Conservation (phyloP, 345 rosid species). For the Eucalyptus coolabah region DNA sequence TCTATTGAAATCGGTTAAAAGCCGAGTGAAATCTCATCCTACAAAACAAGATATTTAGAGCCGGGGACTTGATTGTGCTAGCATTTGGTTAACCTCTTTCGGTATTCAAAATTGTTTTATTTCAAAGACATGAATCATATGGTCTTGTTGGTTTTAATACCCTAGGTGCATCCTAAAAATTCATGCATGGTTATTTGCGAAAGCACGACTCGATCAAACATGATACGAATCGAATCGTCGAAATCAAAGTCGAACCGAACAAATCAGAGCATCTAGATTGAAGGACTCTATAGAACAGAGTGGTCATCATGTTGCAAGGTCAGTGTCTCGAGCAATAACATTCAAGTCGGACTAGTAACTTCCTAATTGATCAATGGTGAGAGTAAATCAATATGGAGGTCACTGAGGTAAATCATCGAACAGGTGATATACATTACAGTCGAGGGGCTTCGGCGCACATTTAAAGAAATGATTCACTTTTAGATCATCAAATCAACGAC, state of each 20-base stretch:
- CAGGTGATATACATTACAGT: neutral
- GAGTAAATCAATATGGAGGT: neutral
- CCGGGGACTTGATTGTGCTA: neutral
- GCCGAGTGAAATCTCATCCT: neutral
- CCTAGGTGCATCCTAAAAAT: neutral
- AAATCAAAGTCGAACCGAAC: no score
- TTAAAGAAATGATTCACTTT: neutral
- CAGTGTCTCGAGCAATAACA: neutral
- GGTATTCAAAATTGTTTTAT: no score
- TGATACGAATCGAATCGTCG: fast-evolving
- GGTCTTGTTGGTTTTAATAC: neutral
- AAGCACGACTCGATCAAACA: neutral
- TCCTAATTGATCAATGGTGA: neutral
- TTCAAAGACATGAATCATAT: neutral
- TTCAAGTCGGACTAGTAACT: neutral
- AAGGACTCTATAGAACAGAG: neutral
- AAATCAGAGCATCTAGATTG: neutral
- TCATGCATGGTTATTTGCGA: neutral
- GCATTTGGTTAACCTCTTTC: neutral
- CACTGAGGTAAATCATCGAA: neutral
- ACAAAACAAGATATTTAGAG: neutral
- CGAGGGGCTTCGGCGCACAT: neutral
- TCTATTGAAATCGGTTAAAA: neutral
- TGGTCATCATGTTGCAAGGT: neutral
- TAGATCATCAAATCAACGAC: neutral